These are phyloP conservation scores for Phragmites australis DNA, from an alignment of 176 grass and related monocot species.

Conservation along the genomic window DNA sequence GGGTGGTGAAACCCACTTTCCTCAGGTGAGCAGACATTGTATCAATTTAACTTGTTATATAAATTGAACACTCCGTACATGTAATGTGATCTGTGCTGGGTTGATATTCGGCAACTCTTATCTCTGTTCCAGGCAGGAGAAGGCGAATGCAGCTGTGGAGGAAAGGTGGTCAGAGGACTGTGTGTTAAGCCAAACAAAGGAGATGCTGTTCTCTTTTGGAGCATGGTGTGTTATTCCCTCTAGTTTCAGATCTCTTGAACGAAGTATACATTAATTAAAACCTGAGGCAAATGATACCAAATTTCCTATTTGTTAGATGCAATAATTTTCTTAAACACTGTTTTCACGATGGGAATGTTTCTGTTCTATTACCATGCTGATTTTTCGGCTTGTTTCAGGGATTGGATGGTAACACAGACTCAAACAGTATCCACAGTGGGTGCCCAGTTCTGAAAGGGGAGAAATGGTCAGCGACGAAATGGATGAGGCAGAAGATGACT, in stretches of 20 bases:
- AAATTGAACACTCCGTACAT: neutral
- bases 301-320: neutral
- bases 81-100: neutral
- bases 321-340: neutral
- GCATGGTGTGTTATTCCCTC: slow-evolving; percentile 54
- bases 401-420: slow-evolving; percentile 65
- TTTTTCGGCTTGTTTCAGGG: slow-evolving; percentile 45
- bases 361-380: neutral
- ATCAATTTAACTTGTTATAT: slow-evolving; percentile 6
- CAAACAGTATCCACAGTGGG: slow-evolving; percentile 77
- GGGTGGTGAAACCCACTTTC: slow-evolving; percentile 96
- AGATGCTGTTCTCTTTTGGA: slow-evolving; percentile 95
- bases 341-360: neutral
- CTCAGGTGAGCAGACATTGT: slow-evolving; percentile 49
- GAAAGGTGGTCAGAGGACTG: slow-evolving; percentile 59
- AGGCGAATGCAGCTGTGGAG: slow-evolving; percentile 79
- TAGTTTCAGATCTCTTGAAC: neutral
- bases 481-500: slow-evolving; percentile 86
- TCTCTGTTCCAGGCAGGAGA: slow-evolving; percentile 60
- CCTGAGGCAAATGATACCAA: neutral
- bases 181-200: slow-evolving; percentile 96
- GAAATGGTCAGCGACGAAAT: slow-evolving; percentile 98
- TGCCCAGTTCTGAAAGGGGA: slow-evolving; percentile 86
- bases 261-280: neutral
- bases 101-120: neutral